These are phyloP conservation scores for Nannochloropsis salina DNA, from an alignment of 108 stramenopile species.

Conservation along the genomic window DNA sequence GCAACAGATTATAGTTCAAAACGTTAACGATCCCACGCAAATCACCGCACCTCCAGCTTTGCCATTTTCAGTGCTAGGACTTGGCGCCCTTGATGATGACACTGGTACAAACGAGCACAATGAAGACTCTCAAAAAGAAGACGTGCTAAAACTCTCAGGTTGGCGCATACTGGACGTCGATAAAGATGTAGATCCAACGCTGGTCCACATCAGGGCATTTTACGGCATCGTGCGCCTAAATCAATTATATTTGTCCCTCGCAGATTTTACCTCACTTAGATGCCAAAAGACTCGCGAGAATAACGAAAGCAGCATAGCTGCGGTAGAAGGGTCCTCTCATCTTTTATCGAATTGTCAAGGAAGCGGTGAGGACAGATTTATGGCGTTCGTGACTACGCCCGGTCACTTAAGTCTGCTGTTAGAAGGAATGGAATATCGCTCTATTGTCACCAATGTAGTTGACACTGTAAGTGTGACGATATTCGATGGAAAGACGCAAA, in stretches of 20 bases:
- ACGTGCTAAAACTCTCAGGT: background rate
- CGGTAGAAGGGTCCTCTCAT: too few species aligned
- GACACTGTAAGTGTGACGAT: background rate
- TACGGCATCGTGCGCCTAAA: conserved; percentile 19
- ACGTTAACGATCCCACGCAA: background rate
- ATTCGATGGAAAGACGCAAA: background rate
- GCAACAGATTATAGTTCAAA: background rate
- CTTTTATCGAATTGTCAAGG: background rate
- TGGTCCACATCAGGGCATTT: background rate
- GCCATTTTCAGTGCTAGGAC: background rate
- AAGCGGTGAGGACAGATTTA: background rate
- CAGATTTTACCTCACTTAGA: background rate
- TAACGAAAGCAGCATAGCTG: background rate
- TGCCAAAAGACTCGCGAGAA: background rate
- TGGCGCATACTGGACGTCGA: background rate
- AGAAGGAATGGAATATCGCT: conserved; percentile 20
- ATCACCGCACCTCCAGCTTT: background rate
- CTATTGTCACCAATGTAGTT: conserved; percentile 14
- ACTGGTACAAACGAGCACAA: background rate
- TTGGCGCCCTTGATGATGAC: background rate
- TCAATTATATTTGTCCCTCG: background rate
- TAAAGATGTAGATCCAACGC: background rate
- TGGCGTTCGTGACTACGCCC: conserved; percentile 3
- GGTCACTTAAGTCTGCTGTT: background rate
- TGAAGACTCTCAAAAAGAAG: background rate